Evolutionary conservation across 2,329 filamentous ascomycete species (phyloP), one percentile per base, ranked within the genome.

Genomic region (Penicillium sp.): DNA sequence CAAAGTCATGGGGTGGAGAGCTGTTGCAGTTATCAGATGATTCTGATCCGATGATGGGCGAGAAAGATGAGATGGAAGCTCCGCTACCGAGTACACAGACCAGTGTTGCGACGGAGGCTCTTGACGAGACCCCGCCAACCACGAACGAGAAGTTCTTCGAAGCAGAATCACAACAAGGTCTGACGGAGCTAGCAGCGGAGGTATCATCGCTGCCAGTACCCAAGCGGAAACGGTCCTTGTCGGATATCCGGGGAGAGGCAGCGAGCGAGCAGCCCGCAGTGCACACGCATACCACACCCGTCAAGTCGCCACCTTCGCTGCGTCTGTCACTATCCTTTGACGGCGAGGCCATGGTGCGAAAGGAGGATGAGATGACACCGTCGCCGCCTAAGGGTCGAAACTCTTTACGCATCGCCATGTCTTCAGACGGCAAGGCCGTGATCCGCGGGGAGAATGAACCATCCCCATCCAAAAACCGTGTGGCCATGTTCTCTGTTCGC

Each of bases 381-480:
- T 78, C 77, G 6, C 76, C 76, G 30, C 74, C 77, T 25, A 77
- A 79, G 60, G 66, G 76, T 54, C 71, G 76, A 33, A 75, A 76
- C 52, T 84, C 85, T 30, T 84, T 96, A 59, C 88, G 92, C 52
- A 83, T 97, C 30, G 92, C 91, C 1, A 87, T 95, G 71, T 95
- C 92, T 19, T 84, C 93, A 35, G 92, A 97, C 71, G 94, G 94
- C 67, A 94, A 93, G 72, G 94, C 94, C n/a, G 90, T 94, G 70
- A 83, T 97, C 55, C 86, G 93, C 25, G 87, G 85, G 16, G 82
- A 89, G 57, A 84, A 89, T 63, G 86, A 89, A 64, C 90, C 91
- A 2, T 91, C 89, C 1, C 89, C 87, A 55, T 85, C 83, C 61
- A 81, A 83, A 69, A 77, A 79, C 69, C 80, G 79, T 67, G 83